Conservation (phyloP, 2,329 filamentous ascomycete genomes). For the Pseudogymnoascus sp. region DNA sequence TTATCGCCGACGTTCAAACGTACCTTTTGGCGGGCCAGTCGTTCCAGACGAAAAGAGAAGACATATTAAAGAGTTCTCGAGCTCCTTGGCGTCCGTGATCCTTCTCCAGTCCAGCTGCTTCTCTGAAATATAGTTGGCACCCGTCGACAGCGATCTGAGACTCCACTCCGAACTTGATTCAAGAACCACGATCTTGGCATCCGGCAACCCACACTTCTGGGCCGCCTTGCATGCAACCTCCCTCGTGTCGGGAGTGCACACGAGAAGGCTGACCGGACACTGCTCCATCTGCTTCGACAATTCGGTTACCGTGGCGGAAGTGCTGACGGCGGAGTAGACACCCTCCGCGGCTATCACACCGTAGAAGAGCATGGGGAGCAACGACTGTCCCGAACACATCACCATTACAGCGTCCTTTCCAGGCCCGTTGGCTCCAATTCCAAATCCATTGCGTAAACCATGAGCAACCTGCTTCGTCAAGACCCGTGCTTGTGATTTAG, state of each 20-base stretch:
- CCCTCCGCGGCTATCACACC: constrained; percentile 71
- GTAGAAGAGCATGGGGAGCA: constrained; percentile 58
- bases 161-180: constrained; percentile 40
- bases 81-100: constrained; percentile 49
- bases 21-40: constrained; percentile 68
- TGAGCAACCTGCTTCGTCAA: constrained; percentile 46
- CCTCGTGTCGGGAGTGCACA: constrained; percentile 56
- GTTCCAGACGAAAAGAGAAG: constrained; percentile 76
- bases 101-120: constrained; percentile 45
- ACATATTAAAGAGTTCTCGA: constrained; percentile 47
- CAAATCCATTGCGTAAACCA: constrained; percentile 45
- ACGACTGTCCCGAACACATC: constrained; percentile 48
- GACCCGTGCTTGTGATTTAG: constrained; percentile 40
- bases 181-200: constrained; percentile 54
- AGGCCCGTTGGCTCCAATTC: constrained; percentile 41
- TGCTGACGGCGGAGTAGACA: constrained; percentile 70
- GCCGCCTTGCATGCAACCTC: constrained; percentile 49
- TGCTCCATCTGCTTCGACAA: constrained; percentile 64
- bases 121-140: constrained; percentile 40
- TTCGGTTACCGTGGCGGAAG: constrained; percentile 60
- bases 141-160: constrained; percentile 54
- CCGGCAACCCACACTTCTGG: constrained; percentile 43
- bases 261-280: constrained; percentile 60
- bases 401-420: constrained; percentile 47
- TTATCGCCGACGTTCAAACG: background rate